A percentile compares a stretch with the other conserved stretches of the same genome.
Evolutionary conservation across 306 rosid genomes (phyloP).

Genomic region (Begonia peltatifolia): DNA sequence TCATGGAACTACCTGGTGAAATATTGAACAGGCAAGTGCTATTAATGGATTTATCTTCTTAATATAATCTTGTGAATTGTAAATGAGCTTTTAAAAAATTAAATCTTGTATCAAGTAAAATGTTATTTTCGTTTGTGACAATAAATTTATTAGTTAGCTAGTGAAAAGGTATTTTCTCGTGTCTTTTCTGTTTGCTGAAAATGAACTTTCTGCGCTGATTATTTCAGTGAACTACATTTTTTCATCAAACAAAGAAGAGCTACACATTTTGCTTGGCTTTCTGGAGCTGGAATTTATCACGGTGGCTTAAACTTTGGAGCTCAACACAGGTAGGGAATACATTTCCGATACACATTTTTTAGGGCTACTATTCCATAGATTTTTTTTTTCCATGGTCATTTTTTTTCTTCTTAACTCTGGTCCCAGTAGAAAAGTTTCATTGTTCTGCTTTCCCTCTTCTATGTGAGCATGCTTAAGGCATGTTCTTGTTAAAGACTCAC

Average conservation of each 20-base stretch:
- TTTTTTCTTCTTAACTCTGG: no score
- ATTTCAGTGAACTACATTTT: conserved; percentile 83
- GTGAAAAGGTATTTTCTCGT: neutral
- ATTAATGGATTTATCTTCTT: neutral
- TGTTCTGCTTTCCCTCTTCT: neutral
- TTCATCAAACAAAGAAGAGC: conserved; percentile 95
- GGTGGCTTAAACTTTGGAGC: conserved; percentile 90
- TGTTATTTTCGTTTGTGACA: no score
- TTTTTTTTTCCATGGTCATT: no score
- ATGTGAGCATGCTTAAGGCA: conserved; percentile 6
- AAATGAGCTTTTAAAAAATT: no score
- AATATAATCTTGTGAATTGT: no score
- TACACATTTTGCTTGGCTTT: conserved; percentile 95
- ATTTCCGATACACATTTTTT: neutral
- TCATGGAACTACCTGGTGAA: conserved; percentile 98
- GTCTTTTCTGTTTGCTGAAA: neutral
- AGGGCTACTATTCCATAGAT: neutral
- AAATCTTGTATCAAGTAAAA: no score
- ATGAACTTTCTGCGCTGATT: conserved; percentile 12
- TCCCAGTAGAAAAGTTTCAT: no score
- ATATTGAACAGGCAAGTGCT: conserved; percentile 73
- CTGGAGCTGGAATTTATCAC: conserved; percentile 96
- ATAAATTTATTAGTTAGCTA: no score
- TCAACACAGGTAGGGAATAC: conserved; percentile 48
- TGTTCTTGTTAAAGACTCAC: conserved; percentile 12